Evolutionary conservation across 768 basidiomycete genomes (phyloP), one percentile per base, ranked within the genome.

Genomic region (Lyophyllum decastes): DNA sequence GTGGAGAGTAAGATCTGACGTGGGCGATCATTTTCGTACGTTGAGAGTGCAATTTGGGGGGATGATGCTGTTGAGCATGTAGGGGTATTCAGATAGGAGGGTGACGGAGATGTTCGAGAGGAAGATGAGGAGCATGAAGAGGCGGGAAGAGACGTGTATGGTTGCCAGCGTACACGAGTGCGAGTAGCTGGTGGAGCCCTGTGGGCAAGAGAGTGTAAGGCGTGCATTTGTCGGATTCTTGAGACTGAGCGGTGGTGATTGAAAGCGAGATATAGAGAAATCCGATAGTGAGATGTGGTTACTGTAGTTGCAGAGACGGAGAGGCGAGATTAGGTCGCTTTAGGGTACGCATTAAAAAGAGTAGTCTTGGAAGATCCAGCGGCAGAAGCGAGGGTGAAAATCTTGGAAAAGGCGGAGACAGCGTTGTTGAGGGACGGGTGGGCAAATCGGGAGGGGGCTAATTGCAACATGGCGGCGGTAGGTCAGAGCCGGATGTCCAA

Each of bases 81-180:
- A 5, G 87, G 87, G 56, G 88, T 88, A 72, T 82, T 73, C 58
- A 84, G 77, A 77, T 79, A 82, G 8, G 52, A 45, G 40, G 77
- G 63, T 41, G 68, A 46, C 12, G 71, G 62, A 48, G 79, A 76
- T 44, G 82, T 80, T 58, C 71, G 71, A 58, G 78, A 69, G 51
- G 70, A 68, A 49, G 70, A 70, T 50, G 69, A 64, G 24, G 76
- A 73, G 45, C 70, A 71, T 24, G 78, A 72, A 44, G 80, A 66
- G 45, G 73, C 73, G 53, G 73, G 68, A 53, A 79, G 70, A 52
- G 84, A 69, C 62, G 77, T 73, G 72, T 92, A 93, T 63, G 90
- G 90, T 75, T 92, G 91, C 90, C 90, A 92, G 65, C 91, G 87
- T 64, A 86, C 77, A 70, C 88, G 77, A 49, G 86, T 75, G 64